These are phyloP conservation scores for Didymella sp. DNA, from an alignment of 2,329 filamentous ascomycete genomes.

Conservation along the genomic window DNA sequence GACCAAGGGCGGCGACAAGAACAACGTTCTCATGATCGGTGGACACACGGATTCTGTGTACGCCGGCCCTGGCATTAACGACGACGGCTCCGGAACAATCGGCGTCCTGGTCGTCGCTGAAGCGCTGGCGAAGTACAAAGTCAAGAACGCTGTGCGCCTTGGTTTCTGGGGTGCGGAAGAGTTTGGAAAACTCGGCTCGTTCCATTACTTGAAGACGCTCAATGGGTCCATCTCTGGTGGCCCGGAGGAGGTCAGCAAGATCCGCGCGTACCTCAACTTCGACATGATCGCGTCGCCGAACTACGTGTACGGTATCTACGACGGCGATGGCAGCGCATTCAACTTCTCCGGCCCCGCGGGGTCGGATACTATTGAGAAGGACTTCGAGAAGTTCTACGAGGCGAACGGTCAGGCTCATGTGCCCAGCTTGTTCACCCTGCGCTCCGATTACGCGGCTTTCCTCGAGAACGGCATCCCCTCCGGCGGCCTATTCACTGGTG, in stretches of 20 bases:
- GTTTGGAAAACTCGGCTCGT: slow-evolving; percentile 50
- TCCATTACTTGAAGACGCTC: slow-evolving; percentile 49
- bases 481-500: slow-evolving; percentile 52
- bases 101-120: slow-evolving; percentile 50
- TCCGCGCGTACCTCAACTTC: slow-evolving; percentile 54
- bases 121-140: slow-evolving; percentile 49
- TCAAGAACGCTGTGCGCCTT: slow-evolving; percentile 52
- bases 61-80: slow-evolving; percentile 54
- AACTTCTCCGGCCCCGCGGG: slow-evolving; percentile 49
- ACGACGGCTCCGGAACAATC: slow-evolving; percentile 52
- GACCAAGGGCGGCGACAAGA: slow-evolving; percentile 50
- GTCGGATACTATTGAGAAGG: slow-evolving; percentile 45
- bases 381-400: slow-evolving; percentile 48
- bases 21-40: slow-evolving; percentile 51
- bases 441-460: slow-evolving; percentile 53
- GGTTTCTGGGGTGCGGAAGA: slow-evolving; percentile 53
- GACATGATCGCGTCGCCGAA: slow-evolving; percentile 53
- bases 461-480: slow-evolving; percentile 51
- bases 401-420: slow-evolving; percentile 41
- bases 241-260: slow-evolving; percentile 44
- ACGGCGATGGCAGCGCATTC: slow-evolving; percentile 49
- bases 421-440: slow-evolving; percentile 48
- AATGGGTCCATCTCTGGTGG: slow-evolving; percentile 42
- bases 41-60: slow-evolving; percentile 53
- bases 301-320: slow-evolving; percentile 51